Evolutionary conservation across 73 alveolate genomes (phyloP).

Genomic region (Paramecium sexaurelia): DNA sequence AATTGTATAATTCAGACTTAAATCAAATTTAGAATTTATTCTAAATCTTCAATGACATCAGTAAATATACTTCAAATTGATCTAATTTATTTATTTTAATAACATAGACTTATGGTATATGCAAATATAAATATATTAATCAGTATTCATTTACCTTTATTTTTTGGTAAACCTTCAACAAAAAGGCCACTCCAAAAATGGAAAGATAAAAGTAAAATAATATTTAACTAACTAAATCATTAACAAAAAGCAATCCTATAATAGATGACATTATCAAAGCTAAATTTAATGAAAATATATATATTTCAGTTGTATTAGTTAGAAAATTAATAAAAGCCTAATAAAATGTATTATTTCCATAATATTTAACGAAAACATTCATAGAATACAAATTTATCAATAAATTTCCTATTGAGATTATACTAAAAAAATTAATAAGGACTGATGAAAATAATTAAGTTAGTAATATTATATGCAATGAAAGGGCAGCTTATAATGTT

Average conservation of each 20-base stretch:
- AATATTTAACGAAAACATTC: neutral
- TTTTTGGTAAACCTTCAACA: neutral
- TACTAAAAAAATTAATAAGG: neutral
- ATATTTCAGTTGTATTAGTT: neutral
- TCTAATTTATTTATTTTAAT: constrained; percentile 32
- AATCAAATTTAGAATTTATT: too few species aligned
- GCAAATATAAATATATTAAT: neutral
- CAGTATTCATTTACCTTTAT: neutral
- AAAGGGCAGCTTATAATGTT: neutral
- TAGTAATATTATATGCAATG: neutral
- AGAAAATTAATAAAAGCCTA: neutral
- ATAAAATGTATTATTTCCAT: neutral
- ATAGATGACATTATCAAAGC: constrained; percentile 1
- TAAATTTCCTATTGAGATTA: neutral
- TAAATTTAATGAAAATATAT: neutral
- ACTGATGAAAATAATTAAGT: neutral
- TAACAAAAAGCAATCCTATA: neutral
- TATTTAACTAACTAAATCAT: neutral
- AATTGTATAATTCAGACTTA: too few species aligned
- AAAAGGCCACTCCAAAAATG: neutral
- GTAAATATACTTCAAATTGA: neutral
- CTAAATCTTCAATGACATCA: neutral
- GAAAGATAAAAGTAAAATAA: neutral
- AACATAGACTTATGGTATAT: constrained; percentile 16
- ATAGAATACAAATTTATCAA: neutral